phyloP scores from a whole-genome alignment of 73 alveolate species.

The Paramecium caudatum region DNA sequence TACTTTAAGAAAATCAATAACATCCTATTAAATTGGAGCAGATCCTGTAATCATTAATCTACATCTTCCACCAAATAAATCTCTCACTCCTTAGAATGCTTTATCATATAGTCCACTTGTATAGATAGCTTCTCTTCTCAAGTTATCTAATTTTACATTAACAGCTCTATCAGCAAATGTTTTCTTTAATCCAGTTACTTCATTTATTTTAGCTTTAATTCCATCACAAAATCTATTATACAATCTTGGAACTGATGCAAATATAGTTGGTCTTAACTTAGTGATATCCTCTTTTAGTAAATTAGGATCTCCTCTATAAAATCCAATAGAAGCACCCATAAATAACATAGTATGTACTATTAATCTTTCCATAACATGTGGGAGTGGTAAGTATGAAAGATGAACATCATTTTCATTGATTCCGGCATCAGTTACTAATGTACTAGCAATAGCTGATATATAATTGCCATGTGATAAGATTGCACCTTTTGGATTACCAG shows the following conservation, averaged over 20 bases:
- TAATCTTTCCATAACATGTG: slow-evolving; percentile 95
- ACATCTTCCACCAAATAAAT: slow-evolving; percentile 91
- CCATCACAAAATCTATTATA: slow-evolving; percentile 85
- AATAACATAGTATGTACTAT: slow-evolving; percentile 78
- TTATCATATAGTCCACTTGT: slow-evolving; percentile 48
- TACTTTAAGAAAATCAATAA: slow-evolving; percentile 85
- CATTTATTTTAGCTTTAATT: slow-evolving; percentile 82
- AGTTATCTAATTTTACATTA: slow-evolving; percentile 15
- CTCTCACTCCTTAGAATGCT: slow-evolving; percentile 77
- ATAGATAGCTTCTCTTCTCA: not conserved
- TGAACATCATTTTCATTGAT: slow-evolving; percentile 86
- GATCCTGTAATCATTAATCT: slow-evolving; percentile 90
- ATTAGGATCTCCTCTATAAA: slow-evolving; percentile 90
- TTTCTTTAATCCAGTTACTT: slow-evolving; percentile 83
- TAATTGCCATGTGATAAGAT: slow-evolving; percentile 88
- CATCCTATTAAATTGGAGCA: slow-evolving; percentile 95
- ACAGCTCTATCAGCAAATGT: slow-evolving; percentile 87
- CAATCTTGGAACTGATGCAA: slow-evolving; percentile 73
- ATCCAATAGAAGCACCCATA: slow-evolving; percentile 87
- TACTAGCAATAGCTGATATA: slow-evolving; percentile 78
- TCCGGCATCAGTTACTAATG: slow-evolving; percentile 76
- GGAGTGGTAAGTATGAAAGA: slow-evolving; percentile 95
- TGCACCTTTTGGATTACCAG: slow-evolving; percentile 99
- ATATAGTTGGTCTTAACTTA: slow-evolving; percentile 80
- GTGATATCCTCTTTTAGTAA: slow-evolving; percentile 90